Evolutionary conservation across 2,329 filamentous ascomycete genomes (phyloP), one percentile per base, ranked within the genome.

Genomic region (Arthrobotrys entomopaga): DNA sequence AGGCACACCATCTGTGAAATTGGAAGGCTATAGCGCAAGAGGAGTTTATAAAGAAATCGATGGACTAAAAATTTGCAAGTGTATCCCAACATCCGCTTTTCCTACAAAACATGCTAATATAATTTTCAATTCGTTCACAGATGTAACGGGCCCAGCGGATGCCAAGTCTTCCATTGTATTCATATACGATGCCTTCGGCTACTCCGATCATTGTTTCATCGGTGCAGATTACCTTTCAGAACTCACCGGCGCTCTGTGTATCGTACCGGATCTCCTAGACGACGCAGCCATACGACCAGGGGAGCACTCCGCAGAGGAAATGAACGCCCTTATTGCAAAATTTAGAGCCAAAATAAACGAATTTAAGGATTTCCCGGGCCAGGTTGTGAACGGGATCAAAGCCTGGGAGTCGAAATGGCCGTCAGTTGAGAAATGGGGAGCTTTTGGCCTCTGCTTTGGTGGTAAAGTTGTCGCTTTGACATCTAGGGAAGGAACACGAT

Each of bases 101-200:
- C 29, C 10, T 1, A 20, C 7, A 3, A 38, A 13, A 5, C 22
- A 10, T 15, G 16, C 38, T 22, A 26, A 42, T 16, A 19, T 1
- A 2, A 8, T 29, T 15, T 16, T 29, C 0, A 19, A 13, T 13
- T n/a, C 0, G 34, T 61, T 29, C 2, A 7, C 19, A 73, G 67
- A 65, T 13, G 40, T 73, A 2, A 73, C 67, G 20, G 67, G 60
- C 2, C 54, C 67, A 29, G 11, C 48, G 3, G 24, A 46, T 15
- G 15, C 60, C 19, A 73, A 65, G 16, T 65, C 56, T 0, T 60
- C 38, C 15, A 73, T 73, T 7, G 60, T 73, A 1, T 73, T 73
- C 19, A 61, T 73, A 15, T 73, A 73, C 34, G 67, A 65, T 57
- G 67, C 61, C 3, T 67, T 46, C n/a, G 67, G 67, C 1, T 73